Evolutionary conservation across 495 filamentous ascomycete genomes (phyloP), one percentile per base, ranked within the genome.

Genomic region (Aspergillus homomorphus): DNA sequence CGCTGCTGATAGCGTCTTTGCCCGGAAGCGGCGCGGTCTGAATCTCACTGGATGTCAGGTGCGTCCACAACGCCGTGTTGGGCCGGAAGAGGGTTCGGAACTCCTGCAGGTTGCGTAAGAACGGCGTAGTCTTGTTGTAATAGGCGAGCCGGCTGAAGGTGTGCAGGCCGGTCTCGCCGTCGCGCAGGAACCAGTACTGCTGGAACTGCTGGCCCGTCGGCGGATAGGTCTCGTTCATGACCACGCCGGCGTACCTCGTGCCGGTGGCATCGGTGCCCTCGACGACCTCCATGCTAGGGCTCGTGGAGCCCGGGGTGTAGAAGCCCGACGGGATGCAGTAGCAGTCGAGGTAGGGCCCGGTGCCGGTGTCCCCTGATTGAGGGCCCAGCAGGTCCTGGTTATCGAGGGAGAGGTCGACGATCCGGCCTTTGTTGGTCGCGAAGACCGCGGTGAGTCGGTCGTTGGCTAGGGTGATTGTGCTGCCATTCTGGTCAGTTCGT

Each of bases 101-200:
- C 57, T 85, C 82, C 53, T 82, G 80, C 9, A 84, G 63, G 33
- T 81, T 80, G 38, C 79, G 73, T 26, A 82, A 71, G 56, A 77
- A 80, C 7, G 82, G 82, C 4, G 73, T 80, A 0, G 73, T 73
- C 51, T 73, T 62, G 65, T 85, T 84, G 62, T 78, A 70, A 56
- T 85, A 85, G 0, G 78, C 66, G 15, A 83, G 51, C 19, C 81
- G 76, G 28, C 73, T 80, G 69, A 83, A 85, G 30, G 77, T 77
- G 54, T 84, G 80, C 30, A 84, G 56, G 1, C 82, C 81, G 0
- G 81, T 83, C 57, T 84, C 81, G 18, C 77, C 78, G 26, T 82
- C 79, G 18, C 81, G 65, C 8, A 84, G 66, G 51, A 83, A 83
- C 81, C 77, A 84, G 63, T 81, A 82, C 44, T 84, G 82, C 53